A percentile compares a stretch with the other conserved stretches of the same genome.
phyloP scores from a whole-genome alignment of 768 basidiomycete genomes.

The Trametes maxima region DNA sequence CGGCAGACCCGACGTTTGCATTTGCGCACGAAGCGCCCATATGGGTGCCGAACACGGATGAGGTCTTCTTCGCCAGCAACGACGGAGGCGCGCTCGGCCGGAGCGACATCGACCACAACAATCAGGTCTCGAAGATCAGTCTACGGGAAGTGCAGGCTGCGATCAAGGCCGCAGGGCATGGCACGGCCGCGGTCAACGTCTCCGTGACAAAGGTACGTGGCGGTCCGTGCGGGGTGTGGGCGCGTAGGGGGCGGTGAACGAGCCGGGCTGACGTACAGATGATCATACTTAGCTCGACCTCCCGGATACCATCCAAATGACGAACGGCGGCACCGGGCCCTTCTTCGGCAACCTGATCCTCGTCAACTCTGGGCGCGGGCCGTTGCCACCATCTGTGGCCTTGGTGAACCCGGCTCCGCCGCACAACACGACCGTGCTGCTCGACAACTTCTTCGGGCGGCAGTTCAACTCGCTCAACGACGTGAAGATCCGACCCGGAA shows the following conservation, averaged over 20 bases:
- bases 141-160: constrained; percentile 56
- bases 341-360: constrained; percentile 61
- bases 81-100: constrained; percentile 66
- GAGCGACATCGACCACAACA: constrained; percentile 66
- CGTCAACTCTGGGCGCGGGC: constrained; percentile 65
- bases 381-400: constrained; percentile 60
- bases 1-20: constrained; percentile 60
- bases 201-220: constrained; percentile 44
- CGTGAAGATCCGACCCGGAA: constrained; percentile 68
- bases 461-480: constrained; percentile 87
- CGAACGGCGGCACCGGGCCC: constrained; percentile 69
- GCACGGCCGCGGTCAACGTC: constrained; percentile 46
- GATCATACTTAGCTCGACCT: constrained; percentile 51
- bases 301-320: constrained; percentile 64
- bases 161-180: constrained; percentile 35
- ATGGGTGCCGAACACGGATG: constrained; percentile 65
- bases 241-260: background rate
- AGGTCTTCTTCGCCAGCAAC: constrained; percentile 73
- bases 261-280: background rate
- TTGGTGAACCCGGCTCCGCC: constrained; percentile 67
- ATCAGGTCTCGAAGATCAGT: constrained; percentile 61
- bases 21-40: constrained; percentile 83
- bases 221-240: constrained; percentile 1
- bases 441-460: constrained; percentile 79
- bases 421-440: constrained; percentile 64